A percentile compares a stretch with the other conserved stretches of the same genome.
Evolutionary conservation across 2,329 filamentous ascomycete species (phyloP).

Genomic region (Clarireedia sp.): DNA sequence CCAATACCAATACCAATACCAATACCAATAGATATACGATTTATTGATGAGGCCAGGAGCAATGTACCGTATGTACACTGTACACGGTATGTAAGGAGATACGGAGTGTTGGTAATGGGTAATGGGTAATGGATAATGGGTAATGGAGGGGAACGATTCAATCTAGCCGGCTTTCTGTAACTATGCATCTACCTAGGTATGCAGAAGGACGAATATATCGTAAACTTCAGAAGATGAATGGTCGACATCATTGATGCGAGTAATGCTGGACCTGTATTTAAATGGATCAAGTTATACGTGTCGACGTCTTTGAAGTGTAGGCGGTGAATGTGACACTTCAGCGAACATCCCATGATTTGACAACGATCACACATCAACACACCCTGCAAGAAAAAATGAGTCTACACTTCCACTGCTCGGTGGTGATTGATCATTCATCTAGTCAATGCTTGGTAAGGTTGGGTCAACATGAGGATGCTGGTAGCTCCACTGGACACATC

Average conservation of each 20-base stretch:
- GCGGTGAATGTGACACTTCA: slow-evolving; percentile 12
- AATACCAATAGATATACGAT: not conserved
- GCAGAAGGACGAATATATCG: slow-evolving; percentile 1
- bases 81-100: not conserved
- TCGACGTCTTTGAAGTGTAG: slow-evolving; percentile 1
- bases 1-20: slow-evolving; percentile 5
- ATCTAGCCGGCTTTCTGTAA: not conserved
- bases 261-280: not conserved
- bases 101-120: not conserved
- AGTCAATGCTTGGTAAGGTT: slow-evolving; percentile 4
- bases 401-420: not conserved
- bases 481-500: slow-evolving; percentile 8
- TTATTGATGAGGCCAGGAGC: not conserved
- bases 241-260: slow-evolving; percentile 1
- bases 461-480: not conserved
- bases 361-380: slow-evolving; percentile 8
- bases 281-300: slow-evolving; percentile 11
- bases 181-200: not conserved
- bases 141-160: not conserved
- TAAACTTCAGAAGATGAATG: slow-evolving; percentile 4
- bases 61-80: not conserved
- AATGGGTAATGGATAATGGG: not conserved
- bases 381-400: not conserved
- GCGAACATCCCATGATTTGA: slow-evolving; percentile 10
- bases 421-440: slow-evolving; percentile 7